phyloP scores from a whole-genome alignment of 2,329 filamentous ascomycete genomes.

The Ophiostoma perfectum region DNA sequence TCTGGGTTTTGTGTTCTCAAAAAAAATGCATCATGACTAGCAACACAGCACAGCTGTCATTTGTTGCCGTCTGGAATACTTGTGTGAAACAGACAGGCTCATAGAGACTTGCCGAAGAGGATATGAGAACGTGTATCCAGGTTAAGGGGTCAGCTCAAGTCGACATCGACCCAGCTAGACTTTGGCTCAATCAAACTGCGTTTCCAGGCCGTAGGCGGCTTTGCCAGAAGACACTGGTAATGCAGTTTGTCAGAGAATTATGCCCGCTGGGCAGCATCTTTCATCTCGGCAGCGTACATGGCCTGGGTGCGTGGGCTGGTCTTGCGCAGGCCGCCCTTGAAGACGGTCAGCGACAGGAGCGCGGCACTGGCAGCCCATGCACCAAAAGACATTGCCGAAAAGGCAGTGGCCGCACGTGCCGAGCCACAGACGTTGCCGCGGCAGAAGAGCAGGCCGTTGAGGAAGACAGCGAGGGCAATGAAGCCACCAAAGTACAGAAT shows the following conservation, averaged over 20 bases:
- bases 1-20: neutral
- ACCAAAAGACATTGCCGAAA: conserved; percentile 49
- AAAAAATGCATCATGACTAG: conserved; percentile 3
- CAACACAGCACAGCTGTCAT: conserved; percentile 25
- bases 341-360: conserved; percentile 43
- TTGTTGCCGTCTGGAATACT: conserved; percentile 17
- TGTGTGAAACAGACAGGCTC: neutral
- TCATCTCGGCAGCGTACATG: conserved; percentile 35
- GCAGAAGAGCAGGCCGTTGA: conserved; percentile 52
- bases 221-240: neutral
- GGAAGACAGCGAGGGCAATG: conserved; percentile 53
- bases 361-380: conserved; percentile 48
- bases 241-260: conserved; percentile 18
- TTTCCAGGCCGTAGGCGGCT: conserved; percentile 10
- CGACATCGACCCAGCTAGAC: conserved; percentile 7
- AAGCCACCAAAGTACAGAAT: conserved; percentile 57
- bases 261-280: conserved; percentile 30
- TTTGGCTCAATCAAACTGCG: conserved; percentile 6
- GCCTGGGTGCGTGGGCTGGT: conserved; percentile 30
- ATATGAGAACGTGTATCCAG: neutral
- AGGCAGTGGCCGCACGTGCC: conserved; percentile 49
- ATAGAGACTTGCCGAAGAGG: neutral
- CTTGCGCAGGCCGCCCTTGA: conserved; percentile 39
- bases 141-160: neutral
- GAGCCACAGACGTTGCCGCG: conserved; percentile 51